Evolutionary conservation across 2,329 filamentous ascomycete genomes (phyloP), one percentile per base, ranked within the genome.

Genomic region (Pseudogymnoascus sp.): DNA sequence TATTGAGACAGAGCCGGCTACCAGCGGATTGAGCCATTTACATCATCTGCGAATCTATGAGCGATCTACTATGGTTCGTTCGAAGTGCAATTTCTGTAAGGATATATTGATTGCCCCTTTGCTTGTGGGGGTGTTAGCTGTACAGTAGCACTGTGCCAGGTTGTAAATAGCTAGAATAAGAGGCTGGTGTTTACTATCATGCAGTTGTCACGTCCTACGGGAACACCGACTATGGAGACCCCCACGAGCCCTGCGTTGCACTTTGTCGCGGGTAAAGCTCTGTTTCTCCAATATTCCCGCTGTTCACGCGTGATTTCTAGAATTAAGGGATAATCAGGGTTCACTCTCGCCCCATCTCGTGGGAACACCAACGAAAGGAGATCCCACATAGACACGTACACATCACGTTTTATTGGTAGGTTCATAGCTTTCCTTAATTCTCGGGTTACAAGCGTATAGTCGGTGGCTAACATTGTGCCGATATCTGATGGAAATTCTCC

Each of bases 21-120:
- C 46, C 46, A 31, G 46, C 46, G 46, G 25, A 56, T 56, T 34
- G 25, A 56, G 46, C 46, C 14, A 56, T 56, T 56, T 56, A 31
- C 9, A 14, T 34, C n/a, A n/a, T 31, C 9, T 16, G 12, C 25
- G 2, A 18, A 31, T 8, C 46, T 53, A 18, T 18, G 7, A 9
- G 14, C 1, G 25, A 56, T 18, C 25, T 56, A 56, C 8, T 56
- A 18, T 34, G 46, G 8, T 16, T 31, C 12, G n/a, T 34, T 18
- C 4, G 12, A 34, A 11, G 8, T 12, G 8, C n/a, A 16, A 16
- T 3, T 6, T 56, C 34, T 31, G n/a, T 34, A 12, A 11, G 25
- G 7, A 31, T 34, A 34, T 56, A 18, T 18, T 11, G 46, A 16
- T 53, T 18, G 8, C 7, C 23, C 21, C 23, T n/a, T 12, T 56